Conservation (phyloP, 495 filamentous ascomycete species). For the Trichocladium antarcticum region DNA sequence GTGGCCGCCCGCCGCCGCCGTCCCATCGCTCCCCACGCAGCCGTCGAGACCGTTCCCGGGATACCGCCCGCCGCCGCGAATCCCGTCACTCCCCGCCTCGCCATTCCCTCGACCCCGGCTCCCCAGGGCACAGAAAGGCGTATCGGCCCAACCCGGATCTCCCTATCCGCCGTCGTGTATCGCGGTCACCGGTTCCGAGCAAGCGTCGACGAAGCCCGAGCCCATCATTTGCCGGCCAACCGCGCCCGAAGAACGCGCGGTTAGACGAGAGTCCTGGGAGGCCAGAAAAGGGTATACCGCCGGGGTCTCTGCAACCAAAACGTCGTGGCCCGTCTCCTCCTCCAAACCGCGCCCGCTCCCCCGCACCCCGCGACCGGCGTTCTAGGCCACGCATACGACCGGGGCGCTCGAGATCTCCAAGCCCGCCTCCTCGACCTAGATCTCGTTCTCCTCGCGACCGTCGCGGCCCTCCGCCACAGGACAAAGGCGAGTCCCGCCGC, state of each 20-base stretch:
- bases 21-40: conserved; percentile 19
- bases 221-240: conserved; percentile 18
- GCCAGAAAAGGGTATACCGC: conserved; percentile 16
- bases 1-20: conserved; percentile 17
- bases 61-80: conserved; percentile 26
- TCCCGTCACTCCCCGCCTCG: conserved; percentile 21
- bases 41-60: conserved; percentile 25
- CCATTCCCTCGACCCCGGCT: conserved; percentile 10
- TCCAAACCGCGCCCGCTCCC: conserved; percentile 25
- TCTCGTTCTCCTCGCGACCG: conserved; percentile 17
- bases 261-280: conserved; percentile 24
- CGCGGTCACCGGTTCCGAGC: conserved; percentile 25
- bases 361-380: conserved; percentile 19
- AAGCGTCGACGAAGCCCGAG: conserved; percentile 34
- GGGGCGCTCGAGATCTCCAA: conserved; percentile 23
- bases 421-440: conserved; percentile 17
- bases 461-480: not conserved
- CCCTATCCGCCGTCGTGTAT: conserved; percentile 16
- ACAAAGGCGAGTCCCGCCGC: conserved; percentile 4
- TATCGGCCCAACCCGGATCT: not conserved
- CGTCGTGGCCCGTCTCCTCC: conserved; percentile 17
- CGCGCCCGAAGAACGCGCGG: conserved; percentile 30
- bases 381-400: conserved; percentile 18
- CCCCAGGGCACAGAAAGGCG: conserved; percentile 21
- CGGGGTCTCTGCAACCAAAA: conserved; percentile 17